Evolutionary conservation across 2,329 filamentous ascomycete genomes (phyloP).

Genomic region (Juglanconis juglandina): DNA sequence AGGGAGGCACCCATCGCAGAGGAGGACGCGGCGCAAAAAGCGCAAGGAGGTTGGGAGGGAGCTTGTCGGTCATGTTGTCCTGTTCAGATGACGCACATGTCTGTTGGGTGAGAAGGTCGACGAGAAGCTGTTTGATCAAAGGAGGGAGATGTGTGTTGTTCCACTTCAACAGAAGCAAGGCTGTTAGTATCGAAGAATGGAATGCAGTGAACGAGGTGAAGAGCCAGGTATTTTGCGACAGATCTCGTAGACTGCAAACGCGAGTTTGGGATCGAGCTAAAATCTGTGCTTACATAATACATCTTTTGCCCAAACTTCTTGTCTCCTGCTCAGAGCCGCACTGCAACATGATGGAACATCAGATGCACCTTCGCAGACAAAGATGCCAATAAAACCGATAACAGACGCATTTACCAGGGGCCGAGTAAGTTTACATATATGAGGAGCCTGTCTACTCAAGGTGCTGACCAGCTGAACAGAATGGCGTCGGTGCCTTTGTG

Average conservation of each 20-base stretch:
- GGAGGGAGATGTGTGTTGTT: background rate
- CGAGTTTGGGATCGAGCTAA: conserved; percentile 9
- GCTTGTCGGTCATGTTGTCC: conserved; percentile 98
- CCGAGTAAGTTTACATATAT: conserved; percentile 40
- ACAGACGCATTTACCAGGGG: conserved; percentile 50
- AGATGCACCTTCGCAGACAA: conserved; percentile 30
- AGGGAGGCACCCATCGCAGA: conserved; percentile 80
- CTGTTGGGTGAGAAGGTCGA: background rate
- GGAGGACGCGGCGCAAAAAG: conserved; percentile 94
- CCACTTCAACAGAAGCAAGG: no score
- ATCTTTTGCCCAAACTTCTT: conserved; percentile 3
- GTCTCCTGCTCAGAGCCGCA: background rate
- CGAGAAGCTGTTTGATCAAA: background rate
- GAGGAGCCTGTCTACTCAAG: no score
- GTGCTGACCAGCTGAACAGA: conserved; percentile 50
- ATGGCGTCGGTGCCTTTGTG: conserved; percentile 95
- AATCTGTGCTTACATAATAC: conserved; percentile 11
- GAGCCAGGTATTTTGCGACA: conserved; percentile 8
- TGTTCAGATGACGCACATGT: conserved; percentile 37
- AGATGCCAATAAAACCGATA: conserved; percentile 52
- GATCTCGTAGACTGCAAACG: conserved; percentile 4
- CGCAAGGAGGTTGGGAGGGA: conserved; percentile 85
- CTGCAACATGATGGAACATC: background rate
- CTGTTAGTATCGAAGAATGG: background rate
- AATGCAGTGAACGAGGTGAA: background rate